These are phyloP conservation scores for Epicoccum nigrum DNA, from an alignment of 2,329 filamentous ascomycete species.

Conservation along the genomic window DNA sequence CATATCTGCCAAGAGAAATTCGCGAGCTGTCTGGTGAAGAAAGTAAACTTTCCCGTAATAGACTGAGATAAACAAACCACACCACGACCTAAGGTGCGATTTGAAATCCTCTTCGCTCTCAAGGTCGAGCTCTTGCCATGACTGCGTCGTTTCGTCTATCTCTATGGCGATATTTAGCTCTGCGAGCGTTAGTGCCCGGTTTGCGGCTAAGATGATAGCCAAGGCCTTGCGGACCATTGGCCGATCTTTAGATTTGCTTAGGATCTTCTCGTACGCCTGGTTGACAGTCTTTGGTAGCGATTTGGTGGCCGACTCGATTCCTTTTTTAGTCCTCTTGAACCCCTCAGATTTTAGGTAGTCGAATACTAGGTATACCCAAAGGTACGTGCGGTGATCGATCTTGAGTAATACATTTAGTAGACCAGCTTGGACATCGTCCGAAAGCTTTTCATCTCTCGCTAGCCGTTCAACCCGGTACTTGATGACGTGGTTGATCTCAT, in stretches of 20 bases:
- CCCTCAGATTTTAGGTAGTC: constrained; percentile 13
- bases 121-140: constrained; percentile 15
- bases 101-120: constrained; percentile 19
- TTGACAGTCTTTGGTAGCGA: constrained; percentile 19
- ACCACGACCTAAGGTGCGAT: constrained; percentile 17
- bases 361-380: constrained; percentile 27
- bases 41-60: constrained; percentile 18
- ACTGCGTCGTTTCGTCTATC: neutral
- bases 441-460: constrained; percentile 19
- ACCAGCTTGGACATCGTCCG: constrained; percentile 13
- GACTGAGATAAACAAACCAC: constrained; percentile 21
- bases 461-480: constrained; percentile 21
- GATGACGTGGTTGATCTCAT: constrained; percentile 27
- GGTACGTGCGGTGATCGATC: constrained; percentile 24
- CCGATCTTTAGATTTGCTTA: constrained; percentile 20
- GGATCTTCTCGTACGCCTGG: constrained; percentile 22
- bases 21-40: constrained; percentile 21
- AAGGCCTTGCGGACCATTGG: constrained; percentile 13
- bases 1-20: constrained; percentile 13
- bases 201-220: constrained; percentile 19
- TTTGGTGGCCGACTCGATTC: constrained; percentile 10
- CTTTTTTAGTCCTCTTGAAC: constrained; percentile 20
- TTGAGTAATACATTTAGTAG: constrained; percentile 20
- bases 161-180: constrained; percentile 20
- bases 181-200: constrained; percentile 18